phyloP scores from a whole-genome alignment of 2,329 filamentous ascomycete species.

The Triangularia setosa region DNA sequence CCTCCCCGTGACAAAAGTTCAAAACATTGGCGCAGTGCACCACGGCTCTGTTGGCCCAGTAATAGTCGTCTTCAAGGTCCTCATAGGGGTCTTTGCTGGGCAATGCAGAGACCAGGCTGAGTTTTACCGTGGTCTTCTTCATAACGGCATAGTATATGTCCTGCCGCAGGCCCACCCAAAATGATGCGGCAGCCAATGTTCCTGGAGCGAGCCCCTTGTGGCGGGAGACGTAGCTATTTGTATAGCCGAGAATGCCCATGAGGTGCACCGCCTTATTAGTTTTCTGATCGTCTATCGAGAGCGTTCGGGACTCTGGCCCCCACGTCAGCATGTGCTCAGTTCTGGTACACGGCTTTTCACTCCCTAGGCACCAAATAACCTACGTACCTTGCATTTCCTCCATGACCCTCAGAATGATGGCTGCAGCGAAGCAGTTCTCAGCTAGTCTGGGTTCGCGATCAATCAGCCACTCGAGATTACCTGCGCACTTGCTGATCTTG shows the following conservation, averaged over 20 bases:
- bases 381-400: constrained; percentile 47
- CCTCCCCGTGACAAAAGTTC: constrained; percentile 47
- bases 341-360: not conserved
- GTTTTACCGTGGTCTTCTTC: constrained; percentile 42
- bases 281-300: not conserved
- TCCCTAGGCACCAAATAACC: not conserved
- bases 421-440: constrained; percentile 51
- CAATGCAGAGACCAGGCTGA: constrained; percentile 44
- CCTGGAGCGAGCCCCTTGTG: constrained; percentile 37
- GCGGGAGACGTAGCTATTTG: constrained; percentile 41
- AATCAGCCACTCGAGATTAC: constrained; percentile 29
- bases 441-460: constrained; percentile 39
- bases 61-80: constrained; percentile 42
- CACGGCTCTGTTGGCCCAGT: constrained; percentile 59
- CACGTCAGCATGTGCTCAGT: not conserved
- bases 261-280: not conserved
- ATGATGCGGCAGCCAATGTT: constrained; percentile 49
- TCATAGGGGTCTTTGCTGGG: constrained; percentile 47
- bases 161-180: constrained; percentile 55
- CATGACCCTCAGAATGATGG: constrained; percentile 53
- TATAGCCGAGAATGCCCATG: constrained; percentile 33
- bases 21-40: constrained; percentile 61
- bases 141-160: constrained; percentile 56
- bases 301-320: not conserved
- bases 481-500: constrained; percentile 33